Percentiles rank a stretch among this genome's conserved stretches.
phyloP scores from a whole-genome alignment of 2,329 filamentous ascomycete species.

The Alternaria rosae region DNA sequence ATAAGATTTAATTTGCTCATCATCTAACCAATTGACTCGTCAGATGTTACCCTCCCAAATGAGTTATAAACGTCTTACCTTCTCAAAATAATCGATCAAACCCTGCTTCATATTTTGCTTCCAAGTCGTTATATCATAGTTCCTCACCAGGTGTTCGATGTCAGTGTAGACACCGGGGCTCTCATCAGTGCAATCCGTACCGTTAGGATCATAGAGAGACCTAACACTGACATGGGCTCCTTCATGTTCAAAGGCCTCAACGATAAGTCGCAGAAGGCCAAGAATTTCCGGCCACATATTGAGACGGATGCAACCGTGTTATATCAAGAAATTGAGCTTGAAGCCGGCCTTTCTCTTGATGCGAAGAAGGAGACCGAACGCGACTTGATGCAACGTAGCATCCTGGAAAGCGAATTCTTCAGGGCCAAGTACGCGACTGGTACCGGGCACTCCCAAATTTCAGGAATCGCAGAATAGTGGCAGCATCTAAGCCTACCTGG shows the following conservation, averaged over 20 bases:
- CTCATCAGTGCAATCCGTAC: background rate
- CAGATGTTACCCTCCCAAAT: accelerated
- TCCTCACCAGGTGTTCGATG: background rate
- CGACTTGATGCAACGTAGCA: background rate
- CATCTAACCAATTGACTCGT: background rate
- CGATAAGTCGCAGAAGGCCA: background rate
- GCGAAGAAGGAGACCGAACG: background rate
- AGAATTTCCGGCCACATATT: background rate
- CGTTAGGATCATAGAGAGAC: accelerated
- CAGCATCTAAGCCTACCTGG: background rate
- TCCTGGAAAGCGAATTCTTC: background rate
- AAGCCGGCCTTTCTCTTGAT: background rate
- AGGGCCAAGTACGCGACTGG: background rate
- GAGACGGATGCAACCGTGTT: background rate
- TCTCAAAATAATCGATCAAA: background rate
- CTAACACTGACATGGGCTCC: background rate
- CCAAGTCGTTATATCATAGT: background rate
- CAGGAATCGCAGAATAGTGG: background rate
- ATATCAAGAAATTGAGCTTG: accelerated
- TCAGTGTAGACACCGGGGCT: accelerated
- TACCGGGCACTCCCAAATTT: background rate
- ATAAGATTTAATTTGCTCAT: background rate
- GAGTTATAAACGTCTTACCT: background rate
- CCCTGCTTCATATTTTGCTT: background rate
- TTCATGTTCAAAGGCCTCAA: background rate